Base-by-base conservation (phyloP, 495 filamentous ascomycete species). In the Daldinia concentrica region DNA sequence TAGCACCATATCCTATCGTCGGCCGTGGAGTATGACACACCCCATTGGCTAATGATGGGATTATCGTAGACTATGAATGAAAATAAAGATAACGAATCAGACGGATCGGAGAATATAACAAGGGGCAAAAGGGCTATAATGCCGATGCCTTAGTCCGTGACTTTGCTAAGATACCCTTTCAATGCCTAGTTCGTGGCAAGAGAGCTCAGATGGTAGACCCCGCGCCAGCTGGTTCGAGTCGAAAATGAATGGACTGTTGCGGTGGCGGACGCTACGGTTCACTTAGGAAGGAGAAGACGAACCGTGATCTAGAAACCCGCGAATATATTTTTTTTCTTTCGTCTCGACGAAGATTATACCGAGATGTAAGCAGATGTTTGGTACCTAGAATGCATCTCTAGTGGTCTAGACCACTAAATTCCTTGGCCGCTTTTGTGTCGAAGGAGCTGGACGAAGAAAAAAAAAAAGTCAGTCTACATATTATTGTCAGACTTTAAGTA, bases 251-350 rank as follows among this genome's bases (percentile, higher is more conserved):
- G 24, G 58, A 60, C 32, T 27, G 26, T 60, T 51, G 58, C 19
- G 50, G 61, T 68, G 55, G 61, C 57, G 61, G 64, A 36, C 61
- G 27, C 61, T 62, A 66, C 17, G 15, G 26, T 69, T 73, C 52
- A 66, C 66, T 66, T 63, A 26, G 58, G 66, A 66, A 68, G 52
- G 66, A 65, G 62, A 54, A 58, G 36, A 58, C 54, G 61, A 58
- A 24, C 59, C 55, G 6, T 61, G 55, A 64, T 45, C 30, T 55
- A 26, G 56, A 58, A 62, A 51, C 19, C 17, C 0, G 19, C 8
- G 29, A 39, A 39, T 55, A 52, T 45, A n/a, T 63, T 45, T 57
- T 57, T 14, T 36, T 36, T 19, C 19, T 30, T 8, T 30, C 30
- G 17, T 36, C 54, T 32, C 30, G 30, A 32, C 17, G 26, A 57